Evolutionary conservation across 78 protist species (phyloP).

Genomic region (Dictyostelium firmibasis): DNA sequence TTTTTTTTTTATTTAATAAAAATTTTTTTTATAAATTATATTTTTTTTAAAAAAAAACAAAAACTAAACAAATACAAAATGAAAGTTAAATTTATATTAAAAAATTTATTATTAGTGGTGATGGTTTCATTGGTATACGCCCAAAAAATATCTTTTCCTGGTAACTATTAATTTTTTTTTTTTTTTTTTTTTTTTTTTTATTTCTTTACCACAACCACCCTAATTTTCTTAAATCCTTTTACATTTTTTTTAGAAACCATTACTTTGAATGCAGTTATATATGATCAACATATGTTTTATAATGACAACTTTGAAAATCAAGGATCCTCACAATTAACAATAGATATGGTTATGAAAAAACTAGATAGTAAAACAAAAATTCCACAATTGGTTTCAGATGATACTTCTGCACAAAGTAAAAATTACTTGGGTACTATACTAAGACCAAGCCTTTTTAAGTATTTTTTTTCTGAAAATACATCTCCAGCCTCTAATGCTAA

Average conservation of each 20-base stretch:
- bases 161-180: not conserved
- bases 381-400: not conserved
- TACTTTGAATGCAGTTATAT: not conserved
- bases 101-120: not conserved
- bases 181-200: too few species aligned
- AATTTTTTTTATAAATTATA: too few species aligned
- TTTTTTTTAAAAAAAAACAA: not conserved
- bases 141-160: not conserved
- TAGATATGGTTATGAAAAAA: conserved; percentile 1
- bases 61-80: not conserved
- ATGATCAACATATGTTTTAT: not conserved
- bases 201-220: too few species aligned
- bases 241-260: not conserved
- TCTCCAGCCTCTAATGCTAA: not conserved
- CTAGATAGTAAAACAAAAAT: not conserved
- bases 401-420: not conserved
- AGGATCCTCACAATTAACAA: not conserved
- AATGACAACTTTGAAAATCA: not conserved
- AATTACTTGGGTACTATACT: not conserved
- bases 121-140: not conserved
- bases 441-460: not conserved
- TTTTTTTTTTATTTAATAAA: too few species aligned
- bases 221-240: too few species aligned
- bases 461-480: not conserved
- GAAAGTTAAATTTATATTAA: not conserved